Evolutionary conservation across 2,329 filamentous ascomycete species (phyloP), one percentile per base, ranked within the genome.

Genomic region (Fusarium veterinarium): DNA sequence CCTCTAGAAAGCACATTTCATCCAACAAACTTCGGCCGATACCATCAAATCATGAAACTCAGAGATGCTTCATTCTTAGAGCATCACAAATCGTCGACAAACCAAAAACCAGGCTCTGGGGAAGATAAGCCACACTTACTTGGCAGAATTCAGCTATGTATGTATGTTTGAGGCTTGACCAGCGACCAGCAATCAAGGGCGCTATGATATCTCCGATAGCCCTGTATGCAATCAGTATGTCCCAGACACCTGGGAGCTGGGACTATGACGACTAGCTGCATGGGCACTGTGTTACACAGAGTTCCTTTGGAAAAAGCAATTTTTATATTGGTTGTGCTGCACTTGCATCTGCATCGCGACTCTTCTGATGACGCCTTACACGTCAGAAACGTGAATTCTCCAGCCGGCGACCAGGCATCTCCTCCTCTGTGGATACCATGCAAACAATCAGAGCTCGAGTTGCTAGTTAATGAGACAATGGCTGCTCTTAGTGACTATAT

Each of bases 401-500:
- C 55, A 48, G 31, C 71, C 63, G 58, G 62, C 49, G 45, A 28
- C 31, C 51, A 55, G 20, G 23, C 55, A 49, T 17, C 14, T 33
- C 33, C 51, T 60, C 40, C 23, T 71, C 31, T 56, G 67, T 74
- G 67, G 71, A 55, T 73, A 64, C 55, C 10, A 14, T 46, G 20
- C 67, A 64, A 68, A 64, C 67, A 68, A 74, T 59, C 55, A 59
- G 20, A 61, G 59, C 42, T 51, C 35, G 35, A 59, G 51, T 28
- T 73, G 42, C 35, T 40, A 56, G 55, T 28, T 40, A 20, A 49
- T 73, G 71, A 71, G 63, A 73, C 67, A 68, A 38, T 48, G 51
- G 42, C 71, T 55, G 63, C 49, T 72, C 58, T 68, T 46, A 30
- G 67, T 46, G 67, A 28, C 28, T 44, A 49, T 55, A n/a, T 31